Percentiles rank a stretch among this genome's conserved stretches.
These are phyloP conservation scores for Boletus reticuloceps DNA, from an alignment of 768 basidiomycete genomes.

Conservation along the genomic window DNA sequence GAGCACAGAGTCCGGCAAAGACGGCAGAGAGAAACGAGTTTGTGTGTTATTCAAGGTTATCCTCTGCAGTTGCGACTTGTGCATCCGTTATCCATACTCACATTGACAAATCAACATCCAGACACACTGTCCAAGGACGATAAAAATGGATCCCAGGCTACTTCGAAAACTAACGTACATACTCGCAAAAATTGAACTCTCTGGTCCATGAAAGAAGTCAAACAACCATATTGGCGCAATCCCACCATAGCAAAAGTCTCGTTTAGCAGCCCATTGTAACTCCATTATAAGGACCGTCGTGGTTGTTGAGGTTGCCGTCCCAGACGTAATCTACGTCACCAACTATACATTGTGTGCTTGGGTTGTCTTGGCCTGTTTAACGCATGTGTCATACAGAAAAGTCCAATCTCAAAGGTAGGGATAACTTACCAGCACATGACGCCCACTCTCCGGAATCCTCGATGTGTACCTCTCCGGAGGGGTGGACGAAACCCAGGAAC, in stretches of 20 bases:
- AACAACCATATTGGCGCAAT: too few relatives aligned
- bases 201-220: too few relatives aligned
- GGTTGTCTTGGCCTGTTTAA: conserved; percentile 54
- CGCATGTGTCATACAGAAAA: neutral
- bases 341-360: conserved; percentile 33
- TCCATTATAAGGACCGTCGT: conserved; percentile 41
- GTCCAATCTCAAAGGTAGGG: neutral
- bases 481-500: conserved; percentile 41
- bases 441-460: conserved; percentile 49
- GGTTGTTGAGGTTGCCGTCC: conserved; percentile 39
- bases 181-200: too few relatives aligned
- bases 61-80: too few relatives aligned
- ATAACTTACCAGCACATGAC: conserved; percentile 45
- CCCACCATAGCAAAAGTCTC: neutral
- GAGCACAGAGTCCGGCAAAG: too few relatives aligned
- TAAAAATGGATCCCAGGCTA: too few relatives aligned
- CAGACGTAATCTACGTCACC: conserved; percentile 40
- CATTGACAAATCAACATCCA: too few relatives aligned
- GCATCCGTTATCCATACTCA: too few relatives aligned
- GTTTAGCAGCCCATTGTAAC: conserved; percentile 26
- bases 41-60: too few relatives aligned
- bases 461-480: conserved; percentile 44
- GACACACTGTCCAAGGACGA: too few relatives aligned
- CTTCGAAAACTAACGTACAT: too few relatives aligned
- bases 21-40: too few relatives aligned